Conservation (phyloP, 2,329 filamentous ascomycete genomes). For the Colletotrichum graminicola region DNA sequence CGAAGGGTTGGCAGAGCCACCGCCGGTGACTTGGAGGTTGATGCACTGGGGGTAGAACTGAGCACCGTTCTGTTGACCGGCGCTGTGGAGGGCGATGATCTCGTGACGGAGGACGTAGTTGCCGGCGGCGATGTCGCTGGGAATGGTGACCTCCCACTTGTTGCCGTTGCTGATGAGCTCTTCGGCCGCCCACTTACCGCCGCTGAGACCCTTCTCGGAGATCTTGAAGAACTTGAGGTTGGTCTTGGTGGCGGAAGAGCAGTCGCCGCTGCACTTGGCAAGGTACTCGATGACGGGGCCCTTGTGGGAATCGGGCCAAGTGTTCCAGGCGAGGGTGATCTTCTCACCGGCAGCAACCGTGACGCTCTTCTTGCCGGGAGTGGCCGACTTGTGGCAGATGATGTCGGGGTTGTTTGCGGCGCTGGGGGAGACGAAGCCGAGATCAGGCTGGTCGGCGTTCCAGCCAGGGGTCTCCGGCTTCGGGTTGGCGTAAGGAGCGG, state of each 20-base stretch:
- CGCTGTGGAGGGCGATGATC: conserved; percentile 67
- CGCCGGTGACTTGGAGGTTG: conserved; percentile 60
- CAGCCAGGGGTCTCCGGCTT: conserved; percentile 48
- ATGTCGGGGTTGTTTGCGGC: conserved; percentile 56
- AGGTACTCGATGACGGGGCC: conserved; percentile 73
- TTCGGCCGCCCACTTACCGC: conserved; percentile 68
- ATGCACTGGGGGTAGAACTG: conserved; percentile 66
- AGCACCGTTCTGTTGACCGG: conserved; percentile 55
- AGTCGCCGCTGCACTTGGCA: conserved; percentile 68
- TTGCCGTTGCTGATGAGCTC: conserved; percentile 60
- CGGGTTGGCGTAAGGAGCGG: conserved; percentile 43
- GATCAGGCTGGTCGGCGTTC: conserved; percentile 49
- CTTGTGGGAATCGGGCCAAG: conserved; percentile 73
- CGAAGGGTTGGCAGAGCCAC: conserved; percentile 48
- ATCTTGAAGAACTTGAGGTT: conserved; percentile 72
- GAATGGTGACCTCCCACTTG: conserved; percentile 62
- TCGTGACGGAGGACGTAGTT: conserved; percentile 69
- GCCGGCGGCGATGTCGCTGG: conserved; percentile 60
- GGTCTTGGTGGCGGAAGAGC: conserved; percentile 62
- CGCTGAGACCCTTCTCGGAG: conserved; percentile 62
- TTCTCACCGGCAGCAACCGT: conserved; percentile 69
- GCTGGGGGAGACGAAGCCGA: conserved; percentile 60
- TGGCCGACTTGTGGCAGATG: conserved; percentile 61
- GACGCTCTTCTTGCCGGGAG: conserved; percentile 54
- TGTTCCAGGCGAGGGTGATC: conserved; percentile 72